phyloP scores from a whole-genome alignment of 2,329 filamentous ascomycete species.

The Aspergillus piperis region DNA sequence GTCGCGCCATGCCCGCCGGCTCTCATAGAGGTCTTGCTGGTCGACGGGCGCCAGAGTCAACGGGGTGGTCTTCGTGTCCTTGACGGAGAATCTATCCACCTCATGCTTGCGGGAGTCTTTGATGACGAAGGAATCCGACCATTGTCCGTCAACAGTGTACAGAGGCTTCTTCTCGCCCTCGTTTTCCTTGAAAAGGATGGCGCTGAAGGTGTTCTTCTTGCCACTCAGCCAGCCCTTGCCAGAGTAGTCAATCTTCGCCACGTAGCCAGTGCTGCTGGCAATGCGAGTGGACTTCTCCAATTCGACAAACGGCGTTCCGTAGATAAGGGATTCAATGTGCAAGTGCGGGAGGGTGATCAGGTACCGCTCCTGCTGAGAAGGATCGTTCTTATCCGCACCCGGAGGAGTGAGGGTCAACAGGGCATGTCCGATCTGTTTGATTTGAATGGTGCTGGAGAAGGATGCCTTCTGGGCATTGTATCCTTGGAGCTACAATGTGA shows the following conservation, averaged over 20 bases:
- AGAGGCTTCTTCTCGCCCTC: conserved; percentile 69
- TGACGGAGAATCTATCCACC: conserved; percentile 64
- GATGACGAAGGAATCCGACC: conserved; percentile 81
- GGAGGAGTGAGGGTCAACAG: conserved; percentile 66
- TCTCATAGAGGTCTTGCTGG: conserved; percentile 83
- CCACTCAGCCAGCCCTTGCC: conserved; percentile 93
- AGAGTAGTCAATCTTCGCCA: conserved; percentile 86
- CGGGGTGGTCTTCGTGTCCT: conserved; percentile 60
- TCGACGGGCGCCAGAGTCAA: conserved; percentile 72
- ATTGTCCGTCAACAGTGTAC: conserved; percentile 82
- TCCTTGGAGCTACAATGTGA: conserved; percentile 58
- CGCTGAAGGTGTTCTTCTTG: conserved; percentile 89
- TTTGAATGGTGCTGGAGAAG: conserved; percentile 88
- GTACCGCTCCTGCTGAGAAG: conserved; percentile 64
- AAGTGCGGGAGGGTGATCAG: conserved; percentile 88
- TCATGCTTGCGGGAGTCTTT: conserved; percentile 62
- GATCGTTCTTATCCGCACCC: conserved; percentile 53
- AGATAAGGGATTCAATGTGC: conserved; percentile 90
- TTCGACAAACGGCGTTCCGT: conserved; percentile 77
- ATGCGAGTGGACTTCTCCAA: conserved; percentile 85
- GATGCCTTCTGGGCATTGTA: conserved; percentile 97
- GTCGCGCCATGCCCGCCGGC: conserved; percentile 81
- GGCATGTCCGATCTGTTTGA: conserved; percentile 93
- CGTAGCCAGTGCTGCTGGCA: conserved; percentile 80
- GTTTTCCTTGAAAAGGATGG: conserved; percentile 68